Base-by-base conservation (phyloP, 257 asterid genomes). In the Solanum virginianum region DNA sequence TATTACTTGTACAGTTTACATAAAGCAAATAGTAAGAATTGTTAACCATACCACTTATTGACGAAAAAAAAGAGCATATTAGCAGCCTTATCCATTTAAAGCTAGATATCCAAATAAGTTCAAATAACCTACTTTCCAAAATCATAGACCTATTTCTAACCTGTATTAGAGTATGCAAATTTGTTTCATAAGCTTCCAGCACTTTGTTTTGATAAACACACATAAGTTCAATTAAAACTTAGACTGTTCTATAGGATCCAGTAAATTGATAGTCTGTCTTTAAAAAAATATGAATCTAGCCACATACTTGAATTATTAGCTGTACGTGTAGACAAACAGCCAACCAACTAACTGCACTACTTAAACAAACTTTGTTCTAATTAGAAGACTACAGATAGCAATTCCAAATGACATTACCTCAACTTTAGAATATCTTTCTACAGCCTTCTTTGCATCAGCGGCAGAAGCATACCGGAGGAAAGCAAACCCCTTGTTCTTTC, bases 401-500 rank as follows among this genome's bases (percentile, higher is more conserved):
- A 89, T 71, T 71, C 74, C 62, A 83, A 80, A 22, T 47, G 63
- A 51, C 43, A 79, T 87, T 92, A 94, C 98, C 94, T 93, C 89
- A 89, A 89, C 93, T 82, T 88, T 85, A 83, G 93, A 81, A 83
- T 84, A 90, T 84, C 84, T 93, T 66, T 84, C 81, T 85, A 94
- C 86, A n/a, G 96, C 97, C 80, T 88, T 91, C 85, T 85, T 91
- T 39, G 97, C 96, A 90, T 91, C 94, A 85, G 90, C 91, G 39
- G 96, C 94, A 41, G 92, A 90, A 84, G 91, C 92, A 87, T 89
- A 94, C 62, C 88, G 89, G 85, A 94, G 87, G 85, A 94, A 93
- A 32, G 97, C 98, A 85, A 85, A 94, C 26, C 97, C 97, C 85
- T 90, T 94, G 75, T 90, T 93, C 92, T 88, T 93, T 65, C 92